Conservation (phyloP, 176 grass and related monocot genomes). For the Oryza glumipatula region DNA sequence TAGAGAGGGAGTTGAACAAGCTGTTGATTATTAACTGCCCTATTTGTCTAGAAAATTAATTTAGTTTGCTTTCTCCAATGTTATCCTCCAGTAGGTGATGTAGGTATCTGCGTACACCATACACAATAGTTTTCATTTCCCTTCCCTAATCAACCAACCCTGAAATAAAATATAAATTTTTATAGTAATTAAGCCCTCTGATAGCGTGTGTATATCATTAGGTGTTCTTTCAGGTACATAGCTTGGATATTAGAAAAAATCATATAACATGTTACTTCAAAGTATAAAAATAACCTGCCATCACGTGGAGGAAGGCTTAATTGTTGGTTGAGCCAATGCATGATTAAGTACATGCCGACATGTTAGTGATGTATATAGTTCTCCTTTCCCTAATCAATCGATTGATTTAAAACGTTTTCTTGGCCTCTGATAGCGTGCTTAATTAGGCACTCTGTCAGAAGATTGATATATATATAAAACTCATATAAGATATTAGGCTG, state of each 20-base stretch:
- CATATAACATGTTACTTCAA: not conserved
- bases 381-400: not conserved
- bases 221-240: not conserved
- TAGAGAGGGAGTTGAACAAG: not conserved
- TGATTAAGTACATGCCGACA: slow-evolving; percentile 1
- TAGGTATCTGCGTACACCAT: not conserved
- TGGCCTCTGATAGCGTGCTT: not conserved
- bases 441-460: slow-evolving; percentile 18
- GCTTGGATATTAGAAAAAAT: not conserved
- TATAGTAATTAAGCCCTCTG: not conserved
- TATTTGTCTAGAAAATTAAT: not conserved
- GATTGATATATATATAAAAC: too few species aligned
- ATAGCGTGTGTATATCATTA: slow-evolving; percentile 18
- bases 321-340: not conserved
- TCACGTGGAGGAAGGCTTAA: not conserved
- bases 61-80: not conserved
- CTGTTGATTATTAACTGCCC: not conserved
- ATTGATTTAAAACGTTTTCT: not conserved
- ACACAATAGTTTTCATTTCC: not conserved
- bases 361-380: not conserved
- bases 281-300: not conserved
- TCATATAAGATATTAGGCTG: not conserved
- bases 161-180: not conserved
- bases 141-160: not conserved
- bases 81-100: not conserved